Conservation (phyloP, 148 eudicot genomes). For the Linanthus parryae region DNA sequence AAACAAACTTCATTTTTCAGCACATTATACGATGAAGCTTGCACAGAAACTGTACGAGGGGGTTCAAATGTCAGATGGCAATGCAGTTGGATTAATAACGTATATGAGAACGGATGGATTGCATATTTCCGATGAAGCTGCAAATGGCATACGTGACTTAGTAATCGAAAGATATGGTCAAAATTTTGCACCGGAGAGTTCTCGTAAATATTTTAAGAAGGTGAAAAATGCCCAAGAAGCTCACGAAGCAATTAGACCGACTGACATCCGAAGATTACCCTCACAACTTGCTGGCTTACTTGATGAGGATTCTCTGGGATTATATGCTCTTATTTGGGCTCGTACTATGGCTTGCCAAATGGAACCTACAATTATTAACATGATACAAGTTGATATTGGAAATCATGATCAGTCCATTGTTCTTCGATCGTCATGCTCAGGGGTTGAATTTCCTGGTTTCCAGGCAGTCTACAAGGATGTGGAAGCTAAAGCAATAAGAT, state of each 20-base stretch:
- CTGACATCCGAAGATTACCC: conserved; percentile 66
- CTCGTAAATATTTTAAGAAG: conserved; percentile 75
- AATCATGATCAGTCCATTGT: conserved; percentile 40
- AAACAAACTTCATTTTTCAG: conserved; percentile 63
- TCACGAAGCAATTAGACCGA: conserved; percentile 97
- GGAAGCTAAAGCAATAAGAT: conserved; percentile 47
- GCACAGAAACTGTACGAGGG: conserved; percentile 98
- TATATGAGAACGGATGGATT: conserved; percentile 98
- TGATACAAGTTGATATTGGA: conserved; percentile 71
- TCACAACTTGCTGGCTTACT: conserved; percentile 56
- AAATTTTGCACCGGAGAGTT: conserved; percentile 40
- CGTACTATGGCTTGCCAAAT: conserved; percentile 95
- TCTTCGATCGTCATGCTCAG: conserved; percentile 69
- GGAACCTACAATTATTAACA: conserved; percentile 63
- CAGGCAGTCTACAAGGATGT: conserved; percentile 64
- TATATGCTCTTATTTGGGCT: conserved; percentile 88
- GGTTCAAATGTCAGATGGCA: conserved; percentile 50
- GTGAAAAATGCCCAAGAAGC: conserved; percentile 99
- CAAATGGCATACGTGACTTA: conserved; percentile 49
- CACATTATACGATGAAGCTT: conserved; percentile 79
- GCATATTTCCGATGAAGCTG: conserved; percentile 77
- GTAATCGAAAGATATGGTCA: conserved; percentile 67
- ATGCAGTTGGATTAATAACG: conserved; percentile 72
- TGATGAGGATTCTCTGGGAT: conserved; percentile 72
- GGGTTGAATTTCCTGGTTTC: conserved; percentile 63